phyloP scores from a whole-genome alignment of 345 rosid genomes.

The Salix exigua region DNA sequence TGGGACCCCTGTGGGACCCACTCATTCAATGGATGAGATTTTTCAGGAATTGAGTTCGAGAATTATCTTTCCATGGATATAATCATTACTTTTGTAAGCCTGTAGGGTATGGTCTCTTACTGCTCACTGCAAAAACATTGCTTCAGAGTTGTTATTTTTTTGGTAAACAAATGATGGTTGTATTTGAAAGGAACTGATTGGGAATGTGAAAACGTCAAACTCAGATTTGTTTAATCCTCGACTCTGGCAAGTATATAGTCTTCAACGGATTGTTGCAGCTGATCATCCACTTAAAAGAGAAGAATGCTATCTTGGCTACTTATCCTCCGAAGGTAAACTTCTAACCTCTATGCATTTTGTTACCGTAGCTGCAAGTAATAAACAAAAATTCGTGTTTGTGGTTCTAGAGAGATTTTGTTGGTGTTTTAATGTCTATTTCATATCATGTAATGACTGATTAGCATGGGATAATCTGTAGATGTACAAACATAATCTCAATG shows the following conservation, averaged over 20 bases:
- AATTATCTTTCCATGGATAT: background rate
- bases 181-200: constrained; percentile 2
- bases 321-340: constrained; percentile 77
- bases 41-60: background rate
- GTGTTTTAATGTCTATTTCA: background rate
- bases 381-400: background rate
- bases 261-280: constrained; percentile 83
- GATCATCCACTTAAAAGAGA: constrained; percentile 76
- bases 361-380: background rate
- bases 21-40: background rate
- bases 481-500: background rate
- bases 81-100: background rate
- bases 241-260: constrained; percentile 84
- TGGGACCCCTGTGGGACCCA: background rate
- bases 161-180: background rate
- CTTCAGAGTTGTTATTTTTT: background rate
- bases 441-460: background rate
- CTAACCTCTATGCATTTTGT: background rate
- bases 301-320: constrained; percentile 84
- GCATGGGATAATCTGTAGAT: background rate
- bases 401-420: background rate
- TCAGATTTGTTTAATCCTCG: constrained; percentile 40
- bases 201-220: background rate
- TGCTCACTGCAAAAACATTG: background rate
- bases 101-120: background rate